A percentile compares a stretch with the other conserved stretches of the same genome.
These are phyloP conservation scores for Annona cherimola DNA, from an alignment of 164 flowering plant species.

Conservation along the genomic window DNA sequence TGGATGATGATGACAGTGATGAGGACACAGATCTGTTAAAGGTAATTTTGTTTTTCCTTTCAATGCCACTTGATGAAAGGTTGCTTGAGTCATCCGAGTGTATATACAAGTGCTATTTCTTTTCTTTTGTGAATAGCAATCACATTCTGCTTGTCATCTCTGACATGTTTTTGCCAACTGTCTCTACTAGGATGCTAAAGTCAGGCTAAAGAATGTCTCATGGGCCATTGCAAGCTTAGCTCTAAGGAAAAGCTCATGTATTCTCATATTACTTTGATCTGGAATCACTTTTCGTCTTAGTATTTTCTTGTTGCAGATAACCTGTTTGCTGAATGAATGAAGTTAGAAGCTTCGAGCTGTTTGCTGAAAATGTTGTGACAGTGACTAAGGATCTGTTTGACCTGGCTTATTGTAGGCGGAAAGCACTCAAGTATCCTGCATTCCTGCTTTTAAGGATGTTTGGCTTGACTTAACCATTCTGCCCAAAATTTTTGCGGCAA, in stretches of 20 bases:
- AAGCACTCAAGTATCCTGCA: no score
- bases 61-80: background rate
- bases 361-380: background rate
- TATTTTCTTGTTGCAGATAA: background rate
- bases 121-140: background rate
- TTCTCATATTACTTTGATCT: background rate
- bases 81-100: background rate
- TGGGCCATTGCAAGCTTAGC: constrained; percentile 76
- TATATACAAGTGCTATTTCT: background rate
- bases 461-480: no score
- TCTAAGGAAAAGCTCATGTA: constrained; percentile 55
- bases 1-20: constrained; percentile 68
- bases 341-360: background rate
- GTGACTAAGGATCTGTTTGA: no score
- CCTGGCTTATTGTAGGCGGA: no score
- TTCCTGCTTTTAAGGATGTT: no score
- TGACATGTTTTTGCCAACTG: background rate
- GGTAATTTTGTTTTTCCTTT: constrained; percentile 2
- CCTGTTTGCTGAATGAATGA: background rate
- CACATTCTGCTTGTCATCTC: background rate
- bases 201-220: constrained; percentile 79
- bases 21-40: constrained; percentile 16
- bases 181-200: constrained; percentile 39
- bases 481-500: no score
- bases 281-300: background rate